Base-by-base conservation (phyloP, 192 early-diverging fungal genomes). In the Geosiphon pyriformis region DNA sequence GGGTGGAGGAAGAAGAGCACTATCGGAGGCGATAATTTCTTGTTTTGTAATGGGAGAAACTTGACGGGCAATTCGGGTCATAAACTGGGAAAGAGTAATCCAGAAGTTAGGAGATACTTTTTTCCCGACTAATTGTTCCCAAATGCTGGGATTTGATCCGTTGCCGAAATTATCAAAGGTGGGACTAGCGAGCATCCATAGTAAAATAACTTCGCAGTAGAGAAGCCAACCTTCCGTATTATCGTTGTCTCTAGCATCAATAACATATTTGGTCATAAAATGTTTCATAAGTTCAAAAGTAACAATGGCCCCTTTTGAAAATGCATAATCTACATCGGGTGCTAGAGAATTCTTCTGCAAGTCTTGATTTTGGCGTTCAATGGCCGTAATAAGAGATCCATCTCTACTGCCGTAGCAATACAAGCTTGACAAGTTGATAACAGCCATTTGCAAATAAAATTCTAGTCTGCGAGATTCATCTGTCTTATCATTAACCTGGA, bases 361-460 rank as follows among this genome's bases (percentile, higher is more conserved):
- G 34, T 69, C n/a, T 8, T 48, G 12, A 3, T 52, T 72, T 59
- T 63, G 61, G 2, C 50, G 52, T 3, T 52, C 61, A 18, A 58
- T 65, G 4, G 72, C 64, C 61, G 69, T 66, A 22, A 67, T 68
- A 54, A 78, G 52, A 10, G 72, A 78, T 15, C 49, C 37, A 15
- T 65, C 62, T 26, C 54, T 72, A 64, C 67, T 74, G 34, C 82
- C 76, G 55, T 79, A 84, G 37, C 74, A 68, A 34, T 84, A 82
- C 17, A 84, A 27, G 0, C 74, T 71, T 8, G 83, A 72, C 22
- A 84, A 55, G 58, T 75, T 79, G 30, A 79, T 67, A 8, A 82
- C 59, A 2, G 76, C 77, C 20, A 70, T 57, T 62, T 78, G 73
- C 33, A 84, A 79, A 70, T 75, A 84, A 59, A 82, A 78, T 18